Evolutionary conservation across 2,329 filamentous ascomycete genomes (phyloP).

Genomic region (Fusarium penzigii): DNA sequence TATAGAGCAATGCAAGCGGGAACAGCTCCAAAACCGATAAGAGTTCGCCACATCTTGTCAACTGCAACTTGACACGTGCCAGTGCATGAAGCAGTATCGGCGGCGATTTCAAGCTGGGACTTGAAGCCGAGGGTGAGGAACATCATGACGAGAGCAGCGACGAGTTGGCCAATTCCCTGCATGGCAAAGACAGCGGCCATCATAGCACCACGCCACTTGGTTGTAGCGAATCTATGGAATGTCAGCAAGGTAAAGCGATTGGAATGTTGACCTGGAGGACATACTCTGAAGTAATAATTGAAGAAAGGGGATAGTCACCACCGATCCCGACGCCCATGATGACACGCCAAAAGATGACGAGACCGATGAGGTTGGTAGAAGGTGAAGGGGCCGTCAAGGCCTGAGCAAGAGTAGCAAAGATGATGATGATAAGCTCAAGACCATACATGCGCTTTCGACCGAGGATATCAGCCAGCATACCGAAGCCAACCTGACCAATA

Average conservation of each 20-base stretch:
- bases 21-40: constrained; percentile 80
- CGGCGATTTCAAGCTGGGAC: constrained; percentile 55
- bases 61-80: constrained; percentile 48
- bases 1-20: constrained; percentile 81
- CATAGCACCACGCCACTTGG: constrained; percentile 84
- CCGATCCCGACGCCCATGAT: constrained; percentile 58
- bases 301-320: constrained; percentile 75
- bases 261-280: constrained; percentile 4
- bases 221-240: constrained; percentile 62
- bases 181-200: constrained; percentile 86
- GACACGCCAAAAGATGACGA: constrained; percentile 80
- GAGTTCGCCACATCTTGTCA: constrained; percentile 84
- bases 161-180: constrained; percentile 82
- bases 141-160: constrained; percentile 73
- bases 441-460: constrained; percentile 75
- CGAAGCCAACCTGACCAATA: constrained; percentile 77
- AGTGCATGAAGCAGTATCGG: constrained; percentile 54
- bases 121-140: constrained; percentile 75
- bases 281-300: constrained; percentile 81
- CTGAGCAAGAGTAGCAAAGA: constrained; percentile 75
- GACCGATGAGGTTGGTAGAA: constrained; percentile 62
- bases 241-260: not conserved
- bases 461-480: constrained; percentile 73
- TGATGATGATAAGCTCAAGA: constrained; percentile 77
- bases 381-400: constrained; percentile 64